Conservation (phyloP, 164 flowering plant genomes). For the Aristolochia fimbriata region DNA sequence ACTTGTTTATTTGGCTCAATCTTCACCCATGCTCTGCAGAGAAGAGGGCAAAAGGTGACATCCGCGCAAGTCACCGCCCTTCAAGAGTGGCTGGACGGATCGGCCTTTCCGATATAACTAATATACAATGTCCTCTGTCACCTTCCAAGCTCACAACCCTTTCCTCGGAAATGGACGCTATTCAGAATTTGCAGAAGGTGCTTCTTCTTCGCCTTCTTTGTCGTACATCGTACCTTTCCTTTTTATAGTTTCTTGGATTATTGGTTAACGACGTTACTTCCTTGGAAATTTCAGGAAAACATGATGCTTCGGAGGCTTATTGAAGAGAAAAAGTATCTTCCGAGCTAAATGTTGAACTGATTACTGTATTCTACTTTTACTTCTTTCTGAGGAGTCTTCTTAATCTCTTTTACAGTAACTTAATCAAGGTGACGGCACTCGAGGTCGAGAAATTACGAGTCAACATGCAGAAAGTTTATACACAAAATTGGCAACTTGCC, state of each 20-base stretch:
- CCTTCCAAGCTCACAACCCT: neutral
- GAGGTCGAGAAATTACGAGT: neutral
- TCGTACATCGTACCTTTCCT: neutral
- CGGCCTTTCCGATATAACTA: conserved; percentile 1
- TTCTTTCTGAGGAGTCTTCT: neutral
- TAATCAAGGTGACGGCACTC: neutral
- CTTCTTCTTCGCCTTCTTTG: neutral
- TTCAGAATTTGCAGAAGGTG: neutral
- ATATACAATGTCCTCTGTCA: neutral
- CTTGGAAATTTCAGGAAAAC: neutral
- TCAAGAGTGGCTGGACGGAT: neutral
- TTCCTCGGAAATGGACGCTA: neutral
- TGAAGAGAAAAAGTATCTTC: neutral
- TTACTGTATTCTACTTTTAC: neutral
- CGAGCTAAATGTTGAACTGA: neutral
- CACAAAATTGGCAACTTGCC: conserved; percentile 4
- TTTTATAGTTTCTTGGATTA: neutral
- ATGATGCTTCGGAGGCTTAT: neutral
- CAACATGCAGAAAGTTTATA: neutral
- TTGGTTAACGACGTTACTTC: neutral
- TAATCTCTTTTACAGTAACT: neutral
- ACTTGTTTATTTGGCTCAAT: too few species aligned
- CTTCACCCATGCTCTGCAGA: neutral
- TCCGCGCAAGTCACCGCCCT: neutral
- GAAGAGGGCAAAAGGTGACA: neutral